Base-by-base conservation (phyloP, 257 asterid species). In the Datura wrightii region DNA sequence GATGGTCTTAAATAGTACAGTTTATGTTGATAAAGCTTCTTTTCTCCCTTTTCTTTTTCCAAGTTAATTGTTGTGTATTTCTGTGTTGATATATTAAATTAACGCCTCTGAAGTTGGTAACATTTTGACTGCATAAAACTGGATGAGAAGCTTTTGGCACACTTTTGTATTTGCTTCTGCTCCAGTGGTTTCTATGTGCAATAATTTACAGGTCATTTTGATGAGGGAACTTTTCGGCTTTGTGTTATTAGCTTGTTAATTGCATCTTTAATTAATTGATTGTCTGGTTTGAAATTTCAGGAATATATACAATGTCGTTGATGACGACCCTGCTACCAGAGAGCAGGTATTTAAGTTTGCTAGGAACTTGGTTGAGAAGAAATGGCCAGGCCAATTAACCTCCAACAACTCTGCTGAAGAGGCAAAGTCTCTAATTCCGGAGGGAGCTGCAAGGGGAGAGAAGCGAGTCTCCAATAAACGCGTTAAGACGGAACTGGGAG, bases 271-370 rank as follows among this genome's bases (percentile, higher is more conserved):
- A 76, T 52, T 46, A 31, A 34, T 8, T 76, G 2, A 19, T 83
- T 63, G 58, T 71, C 58, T 83, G 76, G 79, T 60, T 59, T 79
- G 78, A 39, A n/a, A 41, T 60, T 48, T 86, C 90, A 95, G 98
- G 89, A 86, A 83, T 82, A 89, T 89, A 89, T 93, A 91, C 90
- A 94, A 96, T 85, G 83, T 96, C 65, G 97, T 92, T 34, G 98
- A 96, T 69, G 98, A 96, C 60, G 94, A 93, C 60, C 99, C 98
- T 79, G 96, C 98, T 53, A 93, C 97, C 82, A 90, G 98, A 53
- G 85, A 36, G 52, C 92, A 91, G 88, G 98, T 93, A 37, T 93
- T 96, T 86, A 86, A 44, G 82, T 92, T 71, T 41, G 99, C 98
- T n/a, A 88, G 80, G 85, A 85, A 90, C 65, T 87, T 93, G 91